Base-by-base conservation (phyloP, 2,329 filamentous ascomycete genomes). In the Bimuria novae-zelandiae region DNA sequence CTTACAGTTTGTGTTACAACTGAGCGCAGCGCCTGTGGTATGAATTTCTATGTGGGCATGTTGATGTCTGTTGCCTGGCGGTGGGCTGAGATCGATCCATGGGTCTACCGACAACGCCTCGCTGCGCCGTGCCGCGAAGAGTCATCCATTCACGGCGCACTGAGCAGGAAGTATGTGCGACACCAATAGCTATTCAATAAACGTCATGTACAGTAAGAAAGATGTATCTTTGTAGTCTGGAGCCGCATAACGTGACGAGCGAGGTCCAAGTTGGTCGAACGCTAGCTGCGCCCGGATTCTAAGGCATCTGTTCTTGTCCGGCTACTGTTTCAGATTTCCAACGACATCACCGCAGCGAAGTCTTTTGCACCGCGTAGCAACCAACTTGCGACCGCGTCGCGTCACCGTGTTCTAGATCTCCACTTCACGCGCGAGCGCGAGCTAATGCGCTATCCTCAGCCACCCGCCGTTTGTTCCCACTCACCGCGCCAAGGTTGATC, bases 401-500 rank as follows among this genome's bases (percentile, higher is more conserved):
- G 19, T 12, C n/a, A 27, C 41, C 16, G n/a, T 44, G 16, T 44
- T 27, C 36, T 22, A 7, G 32, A 46, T n/a, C 19, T 35, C 33
- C 29, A 23, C 21, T 39, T 39, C 32, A 23, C 37, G 44, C 44
- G 33, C 12, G 42, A 33, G 29, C 42, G 43, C 21, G 43, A 33
- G 42, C 53, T 25, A 48, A 49, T 57, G 51, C 58, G 52, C 58
- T 52, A 45, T 33, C 44, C 27, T 54, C 62, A 65, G 65, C 64
- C 65, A 64, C 63, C 64, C 57, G 61, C 59, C 56, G 55, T 61
- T 63, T 57, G 59, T 56, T 63, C 52, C 62, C 61, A 63, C 46
- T 62, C 54, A 56, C 51, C 53, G 62, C 64, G 70, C 70, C 69
- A 74, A 73, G 70, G 57, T 60, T 11, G 7, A 40, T 17, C 14